Base-by-base conservation (phyloP, 257 asterid genomes). In the Ophiorrhiza pumila region DNA sequence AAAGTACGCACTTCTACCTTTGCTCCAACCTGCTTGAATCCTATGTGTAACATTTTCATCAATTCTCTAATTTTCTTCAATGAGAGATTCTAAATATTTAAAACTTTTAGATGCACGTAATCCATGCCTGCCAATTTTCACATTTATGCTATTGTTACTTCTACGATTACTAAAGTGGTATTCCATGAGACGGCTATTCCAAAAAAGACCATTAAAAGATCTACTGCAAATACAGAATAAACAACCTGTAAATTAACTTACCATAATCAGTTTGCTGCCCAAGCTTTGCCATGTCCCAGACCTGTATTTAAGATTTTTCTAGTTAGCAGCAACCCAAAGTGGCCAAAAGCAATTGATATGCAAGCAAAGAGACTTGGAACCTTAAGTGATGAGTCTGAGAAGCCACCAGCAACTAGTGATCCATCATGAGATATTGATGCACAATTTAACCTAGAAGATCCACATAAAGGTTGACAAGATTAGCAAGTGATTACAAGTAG, bases 281-380 rank as follows among this genome's bases (percentile, higher is more conserved):
- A 78, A 95, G 92, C 87, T 89, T 92, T 73, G 97, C 94, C 96
- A 95, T 95, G 85, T 95, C 99, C 99, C 99, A 95, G 46, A 95
- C 90, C 98, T 93, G 89, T 64, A 74, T 75, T 79, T 45, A 68
- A 56, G 72, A 64, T 35, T 73, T 61, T 75, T 15, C n/a, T 57
- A 74, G 70, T 82, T 65, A 79, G 79, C 20, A 27, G 27, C 50
- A 41, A 27, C 79, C 35, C 6, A 55, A 71, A 55, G 63, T 31
- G 47, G 41, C 60, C n/a, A 49, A 53, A 29, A 73, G 60, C 55
- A 11, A 53, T 52, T n/a, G 15, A 68, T 45, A 74, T 47, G 52
- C 58, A 15, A 46, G 35, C 22, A 67, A 22, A 75, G 68, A 77
- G 82, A 74, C 46, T 73, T 39, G 65, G 66, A 78, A 89, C 99